Evolutionary conservation across 2,329 filamentous ascomycete genomes (phyloP).

Genomic region (Aureobasidium sp.): DNA sequence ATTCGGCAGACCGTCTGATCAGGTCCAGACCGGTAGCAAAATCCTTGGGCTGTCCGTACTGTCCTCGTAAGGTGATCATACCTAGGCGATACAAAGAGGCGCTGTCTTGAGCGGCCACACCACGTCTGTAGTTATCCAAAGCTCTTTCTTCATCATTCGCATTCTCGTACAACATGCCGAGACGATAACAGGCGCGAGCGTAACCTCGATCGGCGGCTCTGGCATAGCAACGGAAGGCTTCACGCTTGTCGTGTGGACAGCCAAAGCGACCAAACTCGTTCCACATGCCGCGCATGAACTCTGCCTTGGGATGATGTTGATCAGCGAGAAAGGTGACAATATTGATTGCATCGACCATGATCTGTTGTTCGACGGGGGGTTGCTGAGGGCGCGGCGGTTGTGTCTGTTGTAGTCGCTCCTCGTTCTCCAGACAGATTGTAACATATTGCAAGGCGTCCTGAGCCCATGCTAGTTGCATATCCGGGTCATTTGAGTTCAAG

Average conservation of each 20-base stretch:
- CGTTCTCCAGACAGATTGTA: slow-evolving; percentile 72
- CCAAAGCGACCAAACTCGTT: slow-evolving; percentile 96
- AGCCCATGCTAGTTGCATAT: slow-evolving; percentile 95
- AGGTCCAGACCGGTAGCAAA: slow-evolving; percentile 70
- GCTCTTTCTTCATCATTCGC: slow-evolving; percentile 89
- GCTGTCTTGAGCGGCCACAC: slow-evolving; percentile 74
- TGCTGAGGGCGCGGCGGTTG: slow-evolving; percentile 58
- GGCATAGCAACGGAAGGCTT: slow-evolving; percentile 82
- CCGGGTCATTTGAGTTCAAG: slow-evolving; percentile 85
- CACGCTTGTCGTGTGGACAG: slow-evolving; percentile 82
- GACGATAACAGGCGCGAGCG: slow-evolving; percentile 84
- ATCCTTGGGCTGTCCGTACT: slow-evolving; percentile 84
- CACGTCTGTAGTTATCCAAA: slow-evolving; percentile 80
- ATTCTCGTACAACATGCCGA: slow-evolving; percentile 97
- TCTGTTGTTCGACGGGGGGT: slow-evolving; percentile 79
- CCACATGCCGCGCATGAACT: slow-evolving; percentile 95
- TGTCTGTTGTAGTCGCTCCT: slow-evolving; percentile 55
- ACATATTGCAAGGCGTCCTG: slow-evolving; percentile 86
- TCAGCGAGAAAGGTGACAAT: slow-evolving; percentile 85
- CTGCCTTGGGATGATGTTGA: slow-evolving; percentile 85
- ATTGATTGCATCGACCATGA: slow-evolving; percentile 81
- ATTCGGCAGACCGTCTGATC: slow-evolving; percentile 74
- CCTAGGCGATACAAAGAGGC: slow-evolving; percentile 81
- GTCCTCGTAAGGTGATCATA: slow-evolving; percentile 95
- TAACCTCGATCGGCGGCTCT: slow-evolving; percentile 81